phyloP scores from a whole-genome alignment of 495 filamentous ascomycete species.

The Polyplosphaeria fusca region DNA sequence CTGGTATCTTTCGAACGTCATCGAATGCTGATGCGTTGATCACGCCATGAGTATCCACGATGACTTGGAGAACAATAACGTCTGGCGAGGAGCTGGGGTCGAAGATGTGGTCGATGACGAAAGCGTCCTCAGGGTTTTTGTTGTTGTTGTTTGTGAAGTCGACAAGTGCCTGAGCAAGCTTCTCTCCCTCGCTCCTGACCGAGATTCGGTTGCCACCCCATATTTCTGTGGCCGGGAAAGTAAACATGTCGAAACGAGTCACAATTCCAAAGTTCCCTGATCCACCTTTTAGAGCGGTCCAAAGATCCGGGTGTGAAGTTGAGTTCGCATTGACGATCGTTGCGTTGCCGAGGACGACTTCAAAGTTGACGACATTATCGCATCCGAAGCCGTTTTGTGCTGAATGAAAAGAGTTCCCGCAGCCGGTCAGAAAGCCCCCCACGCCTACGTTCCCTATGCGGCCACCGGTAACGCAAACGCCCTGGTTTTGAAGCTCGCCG shows the following conservation, averaged over 20 bases:
- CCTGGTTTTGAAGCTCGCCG: neutral
- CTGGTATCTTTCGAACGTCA: slow-evolving; percentile 12
- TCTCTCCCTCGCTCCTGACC: slow-evolving; percentile 7
- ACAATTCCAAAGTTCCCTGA: slow-evolving; percentile 22
- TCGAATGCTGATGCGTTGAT: slow-evolving; percentile 22
- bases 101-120: slow-evolving; percentile 18
- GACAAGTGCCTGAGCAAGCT: slow-evolving; percentile 4
- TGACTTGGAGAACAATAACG: slow-evolving; percentile 9
- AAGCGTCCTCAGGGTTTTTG: slow-evolving; percentile 16
- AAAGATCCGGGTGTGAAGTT: neutral
- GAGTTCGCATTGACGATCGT: slow-evolving; percentile 48
- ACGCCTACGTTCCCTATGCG: slow-evolving; percentile 44
- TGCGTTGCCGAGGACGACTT: slow-evolving; percentile 58
- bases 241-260: slow-evolving; percentile 13
- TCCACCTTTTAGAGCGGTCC: slow-evolving; percentile 15
- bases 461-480: slow-evolving; percentile 16
- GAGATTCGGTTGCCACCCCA: slow-evolving; percentile 33
- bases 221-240: slow-evolving; percentile 25
- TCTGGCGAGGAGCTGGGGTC: slow-evolving; percentile 5
- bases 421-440: slow-evolving; percentile 40
- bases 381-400: slow-evolving; percentile 53
- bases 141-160: slow-evolving; percentile 16
- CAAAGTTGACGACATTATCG: slow-evolving; percentile 41
- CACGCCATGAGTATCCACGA: slow-evolving; percentile 17
- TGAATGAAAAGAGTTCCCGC: slow-evolving; percentile 17